Base-by-base conservation (phyloP, 2,329 filamentous ascomycete genomes). In the Rhynchosporium graminicola region DNA sequence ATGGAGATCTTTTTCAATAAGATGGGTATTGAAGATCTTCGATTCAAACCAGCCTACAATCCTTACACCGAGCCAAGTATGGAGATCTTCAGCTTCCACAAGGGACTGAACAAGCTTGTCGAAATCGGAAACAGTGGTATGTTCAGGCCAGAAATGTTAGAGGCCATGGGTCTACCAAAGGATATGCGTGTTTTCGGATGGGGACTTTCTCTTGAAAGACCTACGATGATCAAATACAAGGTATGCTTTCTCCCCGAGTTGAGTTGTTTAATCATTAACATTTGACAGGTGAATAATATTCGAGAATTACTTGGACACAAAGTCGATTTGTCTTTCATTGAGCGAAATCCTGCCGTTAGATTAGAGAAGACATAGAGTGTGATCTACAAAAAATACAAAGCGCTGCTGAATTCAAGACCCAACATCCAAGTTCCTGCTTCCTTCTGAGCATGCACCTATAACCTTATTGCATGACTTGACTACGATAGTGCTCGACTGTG, bases 101-200 rank as follows among this genome's bases (percentile, higher is more conserved):
- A 89, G 72, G 94, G 92, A 3, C 80, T 97, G 56, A 86, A 86
- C 72, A 96, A 96, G 81, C 89, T 96, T 80, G 91, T 98, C 31
- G 95, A 98, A 80, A 98, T 98, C 74, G 95, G 95, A 64, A 98
- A 99, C 80, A 94, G 89, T 71, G 95, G 95, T 67, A 98, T 99
- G 93, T 99, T 99, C 87, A 84, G 95, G 69, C 93, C 95, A 1
- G 95, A 99, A 79, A 97, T 98, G 94, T 78, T 97, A 73, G 90
- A 97, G 78, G 82, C 92, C 4, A 97, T 97, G 93, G 94, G 94
- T 40, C 78, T 98, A 73, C 93, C 93, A 29, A 92, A 88, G 78
- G 90, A 97, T 73, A 87, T 98, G 86, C 83, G 90, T 66, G 93
- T 97, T 9, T 98, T 97, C 75, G 95, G 95, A 40, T 98, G 92